phyloP scores from a whole-genome alignment of 805 yeast genomes.

The Kazachstania taianensis region DNA sequence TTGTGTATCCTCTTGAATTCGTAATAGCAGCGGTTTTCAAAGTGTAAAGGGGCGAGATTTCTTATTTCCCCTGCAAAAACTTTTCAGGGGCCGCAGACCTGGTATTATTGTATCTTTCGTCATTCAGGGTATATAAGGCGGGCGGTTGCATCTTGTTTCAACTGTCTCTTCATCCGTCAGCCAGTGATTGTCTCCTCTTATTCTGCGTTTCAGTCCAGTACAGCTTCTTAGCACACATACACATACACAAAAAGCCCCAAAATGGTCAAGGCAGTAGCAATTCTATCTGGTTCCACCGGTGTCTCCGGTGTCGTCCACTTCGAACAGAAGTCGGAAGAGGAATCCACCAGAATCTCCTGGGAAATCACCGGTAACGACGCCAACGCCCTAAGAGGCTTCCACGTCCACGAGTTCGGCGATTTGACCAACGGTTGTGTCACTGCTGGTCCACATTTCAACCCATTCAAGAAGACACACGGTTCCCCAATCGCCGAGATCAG shows the following conservation, averaged over 20 bases:
- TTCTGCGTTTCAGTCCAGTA: neutral
- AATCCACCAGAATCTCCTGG: constrained; percentile 79
- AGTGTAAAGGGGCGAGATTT: no score
- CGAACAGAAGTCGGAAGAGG: constrained; percentile 70
- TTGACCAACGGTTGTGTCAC: constrained; percentile 94
- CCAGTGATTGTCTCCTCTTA: neutral
- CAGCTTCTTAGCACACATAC: neutral
- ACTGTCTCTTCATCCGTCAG: no score
- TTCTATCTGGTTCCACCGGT: constrained; percentile 87
- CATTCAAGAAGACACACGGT: constrained; percentile 82
- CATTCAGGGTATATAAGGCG: no score
- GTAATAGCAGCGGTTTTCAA: no score
- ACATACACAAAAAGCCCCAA: constrained; percentile 1
- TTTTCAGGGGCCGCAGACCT: no score
- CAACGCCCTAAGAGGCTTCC: constrained; percentile 92
- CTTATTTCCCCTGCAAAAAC: no score
- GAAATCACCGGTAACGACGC: constrained; percentile 85
- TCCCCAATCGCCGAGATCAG: constrained; percentile 56
- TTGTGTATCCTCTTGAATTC: no score
- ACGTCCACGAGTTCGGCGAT: constrained; percentile 96
- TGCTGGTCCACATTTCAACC: constrained; percentile 97
- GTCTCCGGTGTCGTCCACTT: constrained; percentile 82
- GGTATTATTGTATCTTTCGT: no score
- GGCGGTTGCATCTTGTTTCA: no score
- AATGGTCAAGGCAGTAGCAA: constrained; percentile 63